Evolutionary conservation across 768 basidiomycete species (phyloP).

Genomic region (Auricularia heimuer): DNA sequence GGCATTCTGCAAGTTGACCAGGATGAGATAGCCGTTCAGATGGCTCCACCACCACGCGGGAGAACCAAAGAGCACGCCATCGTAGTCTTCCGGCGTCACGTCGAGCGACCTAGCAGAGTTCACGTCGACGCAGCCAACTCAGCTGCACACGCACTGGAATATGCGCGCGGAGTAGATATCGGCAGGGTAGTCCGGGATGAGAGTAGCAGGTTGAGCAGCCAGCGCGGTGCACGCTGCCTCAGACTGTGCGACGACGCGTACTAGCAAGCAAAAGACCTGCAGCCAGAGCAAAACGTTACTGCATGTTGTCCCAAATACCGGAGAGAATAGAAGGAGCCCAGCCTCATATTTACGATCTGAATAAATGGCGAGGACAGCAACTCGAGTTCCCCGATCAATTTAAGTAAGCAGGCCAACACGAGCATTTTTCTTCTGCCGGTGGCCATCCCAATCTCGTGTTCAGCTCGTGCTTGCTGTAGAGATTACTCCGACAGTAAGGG

Average conservation of each 20-base stretch:
- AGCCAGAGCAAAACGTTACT: too few species aligned
- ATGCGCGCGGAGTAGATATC: neutral
- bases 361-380: too few species aligned
- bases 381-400: too few species aligned
- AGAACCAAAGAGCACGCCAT: neutral
- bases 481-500: too few species aligned
- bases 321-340: too few species aligned
- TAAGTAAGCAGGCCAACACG: too few species aligned
- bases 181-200: neutral
- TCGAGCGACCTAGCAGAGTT: neutral
- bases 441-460: too few species aligned
- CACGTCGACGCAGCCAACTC: neutral
- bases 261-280: too few species aligned
- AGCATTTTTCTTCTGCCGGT: too few species aligned
- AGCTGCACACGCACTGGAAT: neutral
- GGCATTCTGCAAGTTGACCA: neutral
- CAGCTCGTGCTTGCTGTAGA: too few species aligned
- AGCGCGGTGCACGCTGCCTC: neutral
- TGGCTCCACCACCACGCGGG: neutral
- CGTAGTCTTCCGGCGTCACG: neutral
- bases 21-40: neutral
- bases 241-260: neutral
- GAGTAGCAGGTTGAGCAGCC: neutral
- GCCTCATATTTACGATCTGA: too few species aligned
- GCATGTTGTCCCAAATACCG: too few species aligned